Percentiles rank a stretch among this genome's conserved stretches.
These are phyloP conservation scores for Ogataea pignaliae DNA, from an alignment of 805 yeast species.

Conservation along the genomic window DNA sequence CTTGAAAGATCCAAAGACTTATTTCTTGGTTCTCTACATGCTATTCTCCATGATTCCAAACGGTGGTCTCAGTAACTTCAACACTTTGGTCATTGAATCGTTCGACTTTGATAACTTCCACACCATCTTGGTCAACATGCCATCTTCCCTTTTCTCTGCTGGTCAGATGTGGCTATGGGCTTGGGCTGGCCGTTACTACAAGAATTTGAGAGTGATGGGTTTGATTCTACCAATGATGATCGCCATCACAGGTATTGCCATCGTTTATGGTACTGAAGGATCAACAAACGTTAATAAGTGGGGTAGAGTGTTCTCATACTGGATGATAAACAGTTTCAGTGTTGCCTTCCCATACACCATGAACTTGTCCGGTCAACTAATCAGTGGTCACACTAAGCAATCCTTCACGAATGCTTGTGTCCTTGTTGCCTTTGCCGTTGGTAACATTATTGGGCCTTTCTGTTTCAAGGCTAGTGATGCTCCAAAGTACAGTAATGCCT, in stretches of 20 bases:
- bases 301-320: conserved; percentile 29
- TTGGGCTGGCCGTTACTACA: conserved; percentile 9
- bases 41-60: conserved; percentile 27
- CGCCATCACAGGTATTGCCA: conserved; percentile 22
- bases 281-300: conserved; percentile 18
- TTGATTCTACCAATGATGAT: conserved; percentile 20
- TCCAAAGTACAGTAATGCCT: conserved; percentile 39
- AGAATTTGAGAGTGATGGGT: conserved; percentile 20
- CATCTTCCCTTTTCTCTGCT: conserved; percentile 21
- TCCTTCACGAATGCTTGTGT: conserved; percentile 38
- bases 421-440: conserved; percentile 47
- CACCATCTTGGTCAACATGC: conserved; percentile 16
- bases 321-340: conserved; percentile 29
- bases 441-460: conserved; percentile 52
- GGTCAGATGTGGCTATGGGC: conserved; percentile 21
- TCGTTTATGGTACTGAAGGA: conserved; percentile 25
- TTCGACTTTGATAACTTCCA: conserved; percentile 16
- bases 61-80: conserved; percentile 28
- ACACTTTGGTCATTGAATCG: conserved; percentile 21
- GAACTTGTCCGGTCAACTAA: conserved; percentile 30
- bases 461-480: conserved; percentile 42
- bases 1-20: conserved; percentile 20
- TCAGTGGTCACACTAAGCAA: conserved; percentile 52
- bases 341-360: conserved; percentile 25
- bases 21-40: conserved; percentile 17